Base-by-base conservation (phyloP, 2,329 filamentous ascomycete genomes). In the Exophiala sp. region DNA sequence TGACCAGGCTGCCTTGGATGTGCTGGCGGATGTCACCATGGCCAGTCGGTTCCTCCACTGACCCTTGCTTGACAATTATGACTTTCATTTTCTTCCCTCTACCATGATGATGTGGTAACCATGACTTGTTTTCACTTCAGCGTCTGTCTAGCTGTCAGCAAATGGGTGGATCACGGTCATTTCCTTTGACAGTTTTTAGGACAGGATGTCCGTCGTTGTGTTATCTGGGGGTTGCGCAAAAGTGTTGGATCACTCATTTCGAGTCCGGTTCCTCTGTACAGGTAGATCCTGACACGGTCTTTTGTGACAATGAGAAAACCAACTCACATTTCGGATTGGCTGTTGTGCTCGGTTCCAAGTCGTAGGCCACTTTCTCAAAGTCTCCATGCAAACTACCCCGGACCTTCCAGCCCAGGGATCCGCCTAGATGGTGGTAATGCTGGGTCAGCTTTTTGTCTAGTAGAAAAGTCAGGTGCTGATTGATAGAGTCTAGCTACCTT, bases 81-180 rank as follows among this genome's bases (percentile, higher is more conserved):
- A 29, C 40, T 50, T 30, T 63, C 55, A 81, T 64, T 81, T 82
- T 63, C 80, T 70, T 43, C 80, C 81, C 62, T 83, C 81, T 2
- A 83, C 79, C 79, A 83, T 83, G 45, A 83, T 74, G 57, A 84
- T 77, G 66, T 83, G 81, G 69, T 83, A 84, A n/a, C 81, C 81
- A 66, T 80, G 77, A 11, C 71, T 71, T 7, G 80, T 82, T 70
- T 81, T 83, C 39, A 75, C 75, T 65, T 83, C 80, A 1, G 65
- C 78, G 64, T 74, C 79, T 56, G 41, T 51, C 32, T 24, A 23
- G 19, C 39, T 51, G 40, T 54, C 40, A 51, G 44, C 45, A 11
- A 46, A 32, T 18, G 27, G 16, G 41, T 37, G 14, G 41, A 27
- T 42, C 13, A 52, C 50, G 38, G 48, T 52, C 51, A 24, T 46